Percentiles rank a stretch among this genome's conserved stretches.
Evolutionary conservation across 257 asterid genomes (phyloP).

Genomic region (Anisodus acutangulus): DNA sequence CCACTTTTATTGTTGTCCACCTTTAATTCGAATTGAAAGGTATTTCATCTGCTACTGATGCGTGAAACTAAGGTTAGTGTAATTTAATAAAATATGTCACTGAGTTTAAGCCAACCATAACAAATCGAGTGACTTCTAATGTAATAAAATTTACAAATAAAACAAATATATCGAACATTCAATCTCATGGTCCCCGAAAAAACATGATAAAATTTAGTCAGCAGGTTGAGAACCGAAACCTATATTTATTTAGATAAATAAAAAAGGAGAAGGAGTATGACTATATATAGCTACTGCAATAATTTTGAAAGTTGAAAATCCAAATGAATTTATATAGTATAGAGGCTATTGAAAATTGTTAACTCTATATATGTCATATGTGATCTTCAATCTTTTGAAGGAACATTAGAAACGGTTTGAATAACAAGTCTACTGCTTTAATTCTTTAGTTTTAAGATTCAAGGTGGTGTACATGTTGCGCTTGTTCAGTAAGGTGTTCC

Average conservation of each 20-base stretch:
- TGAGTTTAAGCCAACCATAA: neutral
- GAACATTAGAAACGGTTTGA: neutral
- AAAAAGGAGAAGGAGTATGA: neutral
- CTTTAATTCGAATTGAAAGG: slow-evolving; percentile 15
- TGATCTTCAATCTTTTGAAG: neutral
- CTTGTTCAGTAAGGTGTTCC: no score
- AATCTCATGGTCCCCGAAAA: neutral
- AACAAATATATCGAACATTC: neutral
- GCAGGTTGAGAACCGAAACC: neutral
- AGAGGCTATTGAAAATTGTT: neutral
- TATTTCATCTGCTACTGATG: neutral
- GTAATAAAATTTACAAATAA: no score
- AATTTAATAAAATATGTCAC: neutral
- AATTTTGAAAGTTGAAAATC: no score
- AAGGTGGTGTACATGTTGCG: no score
- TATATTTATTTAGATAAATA: no score
- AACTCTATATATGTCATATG: no score
- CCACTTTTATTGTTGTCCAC: neutral
- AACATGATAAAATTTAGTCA: no score
- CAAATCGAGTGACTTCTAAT: neutral
- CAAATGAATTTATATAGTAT: no score
- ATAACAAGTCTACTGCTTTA: neutral
- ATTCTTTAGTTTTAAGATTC: no score
- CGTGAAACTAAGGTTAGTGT: neutral
- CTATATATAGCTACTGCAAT: neutral